These are phyloP conservation scores for Talaromyces sp. DNA, from an alignment of 2,329 filamentous ascomycete species.

Conservation along the genomic window DNA sequence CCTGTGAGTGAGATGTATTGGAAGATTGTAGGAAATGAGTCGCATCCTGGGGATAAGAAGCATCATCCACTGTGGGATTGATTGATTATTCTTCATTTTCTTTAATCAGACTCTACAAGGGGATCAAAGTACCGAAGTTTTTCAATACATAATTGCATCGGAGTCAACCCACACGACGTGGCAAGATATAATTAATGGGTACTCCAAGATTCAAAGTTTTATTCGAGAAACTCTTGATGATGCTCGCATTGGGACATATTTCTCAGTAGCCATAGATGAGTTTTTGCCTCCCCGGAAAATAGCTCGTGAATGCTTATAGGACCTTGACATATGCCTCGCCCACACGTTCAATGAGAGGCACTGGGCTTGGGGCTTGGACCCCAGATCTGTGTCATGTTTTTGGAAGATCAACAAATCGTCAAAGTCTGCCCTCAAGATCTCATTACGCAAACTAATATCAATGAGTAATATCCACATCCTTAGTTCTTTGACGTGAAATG, in stretches of 20 bases:
- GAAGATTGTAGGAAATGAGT: constrained; percentile 16
- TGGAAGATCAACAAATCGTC: neutral
- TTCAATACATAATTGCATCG: no score
- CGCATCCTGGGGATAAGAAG: constrained; percentile 12
- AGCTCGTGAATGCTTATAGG: no score
- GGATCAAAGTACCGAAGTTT: no score
- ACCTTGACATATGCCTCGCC: no score
- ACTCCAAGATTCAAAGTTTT: no score
- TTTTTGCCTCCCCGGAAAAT: no score
- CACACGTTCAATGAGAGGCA: neutral
- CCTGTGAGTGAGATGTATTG: constrained; percentile 16
- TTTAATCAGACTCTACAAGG: no score
- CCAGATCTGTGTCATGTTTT: neutral
- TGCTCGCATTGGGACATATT: no score
- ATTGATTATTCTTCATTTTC: neutral
- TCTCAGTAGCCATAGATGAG: no score
- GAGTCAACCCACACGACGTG: no score
- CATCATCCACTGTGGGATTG: constrained; percentile 15
- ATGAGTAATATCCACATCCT: neutral
- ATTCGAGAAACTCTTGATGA: no score
- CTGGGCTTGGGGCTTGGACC: neutral
- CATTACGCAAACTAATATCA: neutral
- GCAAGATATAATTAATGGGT: no score
- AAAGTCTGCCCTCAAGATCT: neutral
- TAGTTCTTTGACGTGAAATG: neutral